phyloP scores from a whole-genome alignment of 2,329 filamentous ascomycete genomes.

The Dryadomyces sulphureus region DNA sequence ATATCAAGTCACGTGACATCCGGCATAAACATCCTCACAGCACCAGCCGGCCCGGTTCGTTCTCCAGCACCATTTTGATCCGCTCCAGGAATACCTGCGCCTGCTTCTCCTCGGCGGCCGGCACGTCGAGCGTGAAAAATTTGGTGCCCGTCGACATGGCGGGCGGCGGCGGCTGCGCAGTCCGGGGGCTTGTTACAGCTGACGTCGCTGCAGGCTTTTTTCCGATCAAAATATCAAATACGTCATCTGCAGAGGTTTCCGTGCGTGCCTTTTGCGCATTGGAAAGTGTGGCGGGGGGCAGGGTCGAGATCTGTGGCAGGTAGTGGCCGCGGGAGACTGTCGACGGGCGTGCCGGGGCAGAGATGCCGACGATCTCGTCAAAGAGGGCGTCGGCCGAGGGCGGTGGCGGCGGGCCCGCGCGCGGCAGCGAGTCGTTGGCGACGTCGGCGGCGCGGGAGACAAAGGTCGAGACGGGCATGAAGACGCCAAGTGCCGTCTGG shows the following conservation, averaged over 20 bases:
- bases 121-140: conserved; percentile 69
- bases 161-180: conserved; percentile 21
- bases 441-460: conserved; percentile 71
- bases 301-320: conserved; percentile 53
- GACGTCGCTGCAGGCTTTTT: conserved; percentile 1
- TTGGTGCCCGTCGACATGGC: conserved; percentile 47
- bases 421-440: conserved; percentile 76
- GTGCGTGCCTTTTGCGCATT: conserved; percentile 6
- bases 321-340: conserved; percentile 47
- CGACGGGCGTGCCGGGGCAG: conserved; percentile 20
- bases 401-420: conserved; percentile 39
- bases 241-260: conserved; percentile 43
- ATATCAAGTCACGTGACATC: not conserved
- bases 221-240: conserved; percentile 54
- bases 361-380: conserved; percentile 70
- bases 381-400: conserved; percentile 74
- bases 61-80: conserved; percentile 70
- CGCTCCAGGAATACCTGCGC: conserved; percentile 72
- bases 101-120: conserved; percentile 65
- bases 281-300: conserved; percentile 29
- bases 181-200: too few relatives aligned
- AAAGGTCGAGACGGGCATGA: conserved; percentile 74
- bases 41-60: conserved; percentile 63
- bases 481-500: conserved; percentile 61
- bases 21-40: conserved; percentile 21